Base-by-base conservation (phyloP, 2,329 filamentous ascomycete species). In the Bipolaris oryzae region DNA sequence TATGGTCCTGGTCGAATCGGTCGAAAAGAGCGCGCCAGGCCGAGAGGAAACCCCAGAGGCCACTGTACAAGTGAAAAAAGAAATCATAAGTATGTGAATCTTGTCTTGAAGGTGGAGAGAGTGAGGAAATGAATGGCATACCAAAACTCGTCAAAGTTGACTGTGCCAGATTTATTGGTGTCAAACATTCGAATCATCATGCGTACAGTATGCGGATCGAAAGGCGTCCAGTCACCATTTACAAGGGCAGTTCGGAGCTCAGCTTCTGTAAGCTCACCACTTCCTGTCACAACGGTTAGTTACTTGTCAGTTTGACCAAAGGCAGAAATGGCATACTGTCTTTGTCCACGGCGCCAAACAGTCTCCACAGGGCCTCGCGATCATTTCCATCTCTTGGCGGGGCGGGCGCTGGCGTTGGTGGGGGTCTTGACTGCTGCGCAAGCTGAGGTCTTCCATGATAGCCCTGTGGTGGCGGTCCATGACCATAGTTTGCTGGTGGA, bases 111-210 rank as follows among this genome's bases (percentile, higher is more conserved):
- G 33, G 10, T 18, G 15, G 33, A 33, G 45, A 11, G 7, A 13
- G 13, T 7, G 20, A 6, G 23, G 35, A 18, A 31, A 41, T 35
- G 28, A 7, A 3, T 20, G 61, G 72, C 45, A 53, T 70, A 82
- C 80, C 93, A 96, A 77, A 99, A 99, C 78, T 98, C 95, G 63
- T 95, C 89, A 76, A 96, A 98, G 59, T 90, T 92, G 75, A 99
- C 96, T 13, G 89, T 90, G 49, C 93, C 92, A 60, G 86, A 90
- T 67, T 91, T 89, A 78, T 97, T 91, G 56, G 89, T 91, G 79
- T 98, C 94, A 79, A 99, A 99, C 95, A 99, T 98, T 73, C 93
- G 90, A 66, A 99, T 97, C 93, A 99, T 97, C 91, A 98, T 96
- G 72, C 89, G 89, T 63, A 98, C 93, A 1, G 95, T 99, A 69